Base-by-base conservation (phyloP, 768 basidiomycete species). In the Coprinopsis strossmayeri region DNA sequence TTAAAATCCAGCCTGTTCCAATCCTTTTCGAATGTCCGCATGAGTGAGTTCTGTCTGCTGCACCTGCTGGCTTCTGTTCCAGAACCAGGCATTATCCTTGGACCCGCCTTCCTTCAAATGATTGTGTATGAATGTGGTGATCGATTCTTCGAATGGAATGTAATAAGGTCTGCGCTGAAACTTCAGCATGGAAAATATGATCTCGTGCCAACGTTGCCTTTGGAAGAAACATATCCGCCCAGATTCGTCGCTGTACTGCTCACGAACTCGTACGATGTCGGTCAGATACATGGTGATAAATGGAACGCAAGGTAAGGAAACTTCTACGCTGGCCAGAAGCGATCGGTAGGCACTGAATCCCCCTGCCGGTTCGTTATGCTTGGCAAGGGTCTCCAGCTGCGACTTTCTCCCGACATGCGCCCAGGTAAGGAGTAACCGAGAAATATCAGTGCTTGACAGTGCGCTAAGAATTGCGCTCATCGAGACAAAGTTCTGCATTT, bases 1-100 rank as follows among this genome's bases (percentile, higher is more conserved):
- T 18, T 34, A 84, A 58, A 87, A 85, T 5, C 82, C 82, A 40
- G 82, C 82, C 24, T 76, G 77, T 63, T 83, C 80, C 34, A 85
- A 62, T n/a, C 81, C 81, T 57, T 74, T 81, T 55, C 80, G 69
- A 48, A 84, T 80, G 59, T 85, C 81, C 25, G 78, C 79, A 61
- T 82, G 73, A 24, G 75, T 71, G 37, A 79, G 55, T 62, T 86
- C 82, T 23, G 68, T 63, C 41, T 75, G 72, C 63, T 78, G 78
- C 35, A 84, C 66, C 50, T 82, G 81, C 55, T 78, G 70, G 57
- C 80, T 81, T 60, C 71, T 72, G 50, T 62, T 59, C 79, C 79
- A 82, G 53, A 79, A 81, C 69, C 74, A 73, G 41, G 68, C 65
- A 48, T 69, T 65, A 53, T 79, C 77, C 55, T 68, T 70, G 25